Conservation (phyloP, 208 protist species). For the Crithidia thermophila region DNA sequence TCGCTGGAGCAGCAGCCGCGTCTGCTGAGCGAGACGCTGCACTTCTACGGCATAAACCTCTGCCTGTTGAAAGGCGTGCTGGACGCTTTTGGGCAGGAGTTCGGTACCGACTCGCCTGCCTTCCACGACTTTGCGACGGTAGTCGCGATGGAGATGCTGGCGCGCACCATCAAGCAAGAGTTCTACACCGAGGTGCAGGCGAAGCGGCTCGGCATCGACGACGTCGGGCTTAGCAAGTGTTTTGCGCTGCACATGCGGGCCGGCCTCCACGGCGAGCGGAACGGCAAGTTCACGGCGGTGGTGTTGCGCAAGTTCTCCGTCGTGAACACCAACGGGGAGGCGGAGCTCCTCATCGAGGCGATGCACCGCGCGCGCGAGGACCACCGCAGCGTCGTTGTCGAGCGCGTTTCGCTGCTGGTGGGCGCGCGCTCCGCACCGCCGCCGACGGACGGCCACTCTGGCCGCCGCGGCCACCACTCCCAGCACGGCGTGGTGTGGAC, state of each 20-base stretch:
- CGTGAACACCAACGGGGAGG: background rate
- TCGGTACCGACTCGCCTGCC: background rate
- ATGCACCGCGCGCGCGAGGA: constrained; percentile 42
- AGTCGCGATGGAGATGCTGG: constrained; percentile 67
- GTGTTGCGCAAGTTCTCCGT: constrained; percentile 67
- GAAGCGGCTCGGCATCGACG: constrained; percentile 76
- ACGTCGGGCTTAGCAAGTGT: constrained; percentile 29
- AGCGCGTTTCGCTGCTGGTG: constrained; percentile 63
- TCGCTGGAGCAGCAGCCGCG: constrained; percentile 25
- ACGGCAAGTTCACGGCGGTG: constrained; percentile 41
- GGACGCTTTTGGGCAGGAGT: constrained; percentile 21
- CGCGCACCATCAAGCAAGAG: constrained; percentile 79
- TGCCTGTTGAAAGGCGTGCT: constrained; percentile 75
- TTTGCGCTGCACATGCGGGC: constrained; percentile 49
- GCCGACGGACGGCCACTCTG: background rate
- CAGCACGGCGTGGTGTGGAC: constrained; percentile 48
- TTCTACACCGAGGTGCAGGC: constrained; percentile 83
- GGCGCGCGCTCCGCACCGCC: constrained; percentile 28
- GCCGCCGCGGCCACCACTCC: background rate
- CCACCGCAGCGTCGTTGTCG: constrained; percentile 47
- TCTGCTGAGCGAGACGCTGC: constrained; percentile 26
- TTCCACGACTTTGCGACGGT: constrained; percentile 33
- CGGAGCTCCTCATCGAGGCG: constrained; percentile 42
- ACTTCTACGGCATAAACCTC: constrained; percentile 78
- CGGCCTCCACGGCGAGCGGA: constrained; percentile 39